Evolutionary conservation across 2,329 filamentous ascomycete genomes (phyloP).

Genomic region (Boeremia exigua): DNA sequence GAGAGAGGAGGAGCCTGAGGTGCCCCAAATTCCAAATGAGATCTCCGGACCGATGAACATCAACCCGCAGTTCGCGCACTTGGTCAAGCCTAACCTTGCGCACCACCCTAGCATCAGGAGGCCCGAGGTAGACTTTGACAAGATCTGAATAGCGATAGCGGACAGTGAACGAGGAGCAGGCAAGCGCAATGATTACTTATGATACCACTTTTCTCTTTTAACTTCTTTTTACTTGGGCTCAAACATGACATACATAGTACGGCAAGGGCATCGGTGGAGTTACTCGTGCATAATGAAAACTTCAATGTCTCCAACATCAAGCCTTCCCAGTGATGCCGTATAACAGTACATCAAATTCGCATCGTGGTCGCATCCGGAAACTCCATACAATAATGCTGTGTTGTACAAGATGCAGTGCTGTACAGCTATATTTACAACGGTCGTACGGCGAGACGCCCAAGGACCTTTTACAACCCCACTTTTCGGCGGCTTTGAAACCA

Average conservation of each 20-base stretch:
- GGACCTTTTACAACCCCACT: background rate
- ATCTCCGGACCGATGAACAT: slow-evolving; percentile 64
- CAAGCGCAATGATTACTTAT: slow-evolving; percentile 25
- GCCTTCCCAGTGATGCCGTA: background rate
- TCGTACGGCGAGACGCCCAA: slow-evolving; percentile 15
- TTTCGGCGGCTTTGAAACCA: background rate
- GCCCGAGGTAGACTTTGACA: slow-evolving; percentile 38
- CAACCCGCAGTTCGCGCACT: slow-evolving; percentile 60
- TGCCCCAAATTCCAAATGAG: slow-evolving; percentile 54
- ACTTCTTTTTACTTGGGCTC: slow-evolving; percentile 3
- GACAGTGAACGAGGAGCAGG: background rate
- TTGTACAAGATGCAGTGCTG: slow-evolving; percentile 17
- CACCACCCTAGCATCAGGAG: slow-evolving; percentile 57
- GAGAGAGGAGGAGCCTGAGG: slow-evolving; percentile 46
- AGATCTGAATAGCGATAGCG: slow-evolving; percentile 24
- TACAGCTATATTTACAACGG: slow-evolving; percentile 25
- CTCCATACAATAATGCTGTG: background rate
- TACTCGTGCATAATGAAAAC: slow-evolving; percentile 14
- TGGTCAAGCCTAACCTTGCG: slow-evolving; percentile 62
- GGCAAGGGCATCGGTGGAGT: background rate
- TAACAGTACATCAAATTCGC: background rate
- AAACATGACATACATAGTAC: slow-evolving; percentile 2
- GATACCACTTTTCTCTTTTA: slow-evolving; percentile 41
- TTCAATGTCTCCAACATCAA: background rate
- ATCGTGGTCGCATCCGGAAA: background rate